A percentile compares a stretch with the other conserved stretches of the same genome.
Conservation (phyloP, 1,139 yeast genomes). For the Waltiozyma sp. region DNA sequence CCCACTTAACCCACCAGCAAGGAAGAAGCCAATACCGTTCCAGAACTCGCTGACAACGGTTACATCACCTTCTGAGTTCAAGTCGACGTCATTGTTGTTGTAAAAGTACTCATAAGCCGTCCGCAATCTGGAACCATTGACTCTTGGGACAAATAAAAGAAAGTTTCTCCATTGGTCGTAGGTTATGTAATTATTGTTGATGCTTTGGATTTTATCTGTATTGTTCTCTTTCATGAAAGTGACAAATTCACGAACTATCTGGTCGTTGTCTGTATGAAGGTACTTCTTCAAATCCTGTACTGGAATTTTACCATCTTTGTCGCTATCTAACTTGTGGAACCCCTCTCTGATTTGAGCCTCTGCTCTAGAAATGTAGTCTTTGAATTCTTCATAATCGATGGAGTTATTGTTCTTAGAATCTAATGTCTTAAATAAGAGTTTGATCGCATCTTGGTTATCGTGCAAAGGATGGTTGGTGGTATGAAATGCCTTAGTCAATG, state of each 20-base stretch:
- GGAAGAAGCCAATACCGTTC: constrained; percentile 78
- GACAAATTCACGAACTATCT: constrained; percentile 35
- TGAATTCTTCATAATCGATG: constrained; percentile 53
- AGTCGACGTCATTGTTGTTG: constrained; percentile 67
- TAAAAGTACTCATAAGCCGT: constrained; percentile 77
- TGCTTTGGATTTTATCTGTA: constrained; percentile 17
- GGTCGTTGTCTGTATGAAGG: constrained; percentile 32
- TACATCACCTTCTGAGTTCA: constrained; percentile 87
- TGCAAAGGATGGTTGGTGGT: constrained; percentile 55
- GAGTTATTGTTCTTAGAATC: constrained; percentile 46
- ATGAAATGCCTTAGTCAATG: constrained; percentile 44
- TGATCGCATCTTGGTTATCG: constrained; percentile 49
- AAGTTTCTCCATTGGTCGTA: constrained; percentile 83
- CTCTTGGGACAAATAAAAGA: constrained; percentile 69
- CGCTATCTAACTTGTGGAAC: constrained; percentile 59
- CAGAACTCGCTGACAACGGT: constrained; percentile 69
- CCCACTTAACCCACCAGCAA: constrained; percentile 94
- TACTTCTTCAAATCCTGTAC: constrained; percentile 59
- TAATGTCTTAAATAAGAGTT: constrained; percentile 42
- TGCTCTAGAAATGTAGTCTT: constrained; percentile 46
- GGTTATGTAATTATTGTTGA: constrained; percentile 41
- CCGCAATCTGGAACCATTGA: constrained; percentile 55
- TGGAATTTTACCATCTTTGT: constrained; percentile 64
- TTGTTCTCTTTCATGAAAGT: constrained; percentile 46
- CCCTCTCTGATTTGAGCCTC: constrained; percentile 64